These are phyloP conservation scores for Solanum hybrid DNA, from an alignment of 305 asterid genomes.

Conservation along the genomic window DNA sequence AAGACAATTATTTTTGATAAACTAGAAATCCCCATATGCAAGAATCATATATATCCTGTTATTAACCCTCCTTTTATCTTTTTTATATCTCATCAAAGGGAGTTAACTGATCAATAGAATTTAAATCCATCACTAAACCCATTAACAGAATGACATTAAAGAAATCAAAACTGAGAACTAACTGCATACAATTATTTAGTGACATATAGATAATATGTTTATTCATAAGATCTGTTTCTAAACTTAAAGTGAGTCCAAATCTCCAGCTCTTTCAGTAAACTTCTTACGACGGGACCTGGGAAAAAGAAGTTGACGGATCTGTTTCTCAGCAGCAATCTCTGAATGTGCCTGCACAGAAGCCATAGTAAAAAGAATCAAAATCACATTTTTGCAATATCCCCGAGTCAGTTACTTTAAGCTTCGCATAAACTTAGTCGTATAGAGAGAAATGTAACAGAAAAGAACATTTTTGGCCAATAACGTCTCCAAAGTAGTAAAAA, in stretches of 20 bases:
- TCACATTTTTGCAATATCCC: neutral
- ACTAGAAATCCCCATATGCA: neutral
- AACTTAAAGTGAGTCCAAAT: slow-evolving; percentile 27
- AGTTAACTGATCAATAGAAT: neutral
- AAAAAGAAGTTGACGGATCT: slow-evolving; percentile 64
- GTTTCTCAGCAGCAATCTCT: slow-evolving; percentile 63
- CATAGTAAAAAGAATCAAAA: neutral
- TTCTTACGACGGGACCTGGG: slow-evolving; percentile 56
- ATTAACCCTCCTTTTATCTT: neutral
- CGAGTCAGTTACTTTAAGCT: neutral
- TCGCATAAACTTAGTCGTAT: neutral
- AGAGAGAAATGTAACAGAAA: neutral
- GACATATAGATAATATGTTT: neutral
- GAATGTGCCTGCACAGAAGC: slow-evolving; percentile 42
- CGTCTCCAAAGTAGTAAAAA: neutral
- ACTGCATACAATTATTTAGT: neutral
- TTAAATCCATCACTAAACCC: neutral
- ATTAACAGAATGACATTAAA: neutral
- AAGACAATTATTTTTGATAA: neutral
- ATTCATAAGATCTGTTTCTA: neutral
- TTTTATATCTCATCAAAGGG: neutral
- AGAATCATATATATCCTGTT: neutral
- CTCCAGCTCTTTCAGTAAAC: slow-evolving; percentile 25
- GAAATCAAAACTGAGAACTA: neutral
- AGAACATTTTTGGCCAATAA: neutral